Base-by-base conservation (phyloP, 2,329 filamentous ascomycete genomes). In the Cladobotryum mycophilum region DNA sequence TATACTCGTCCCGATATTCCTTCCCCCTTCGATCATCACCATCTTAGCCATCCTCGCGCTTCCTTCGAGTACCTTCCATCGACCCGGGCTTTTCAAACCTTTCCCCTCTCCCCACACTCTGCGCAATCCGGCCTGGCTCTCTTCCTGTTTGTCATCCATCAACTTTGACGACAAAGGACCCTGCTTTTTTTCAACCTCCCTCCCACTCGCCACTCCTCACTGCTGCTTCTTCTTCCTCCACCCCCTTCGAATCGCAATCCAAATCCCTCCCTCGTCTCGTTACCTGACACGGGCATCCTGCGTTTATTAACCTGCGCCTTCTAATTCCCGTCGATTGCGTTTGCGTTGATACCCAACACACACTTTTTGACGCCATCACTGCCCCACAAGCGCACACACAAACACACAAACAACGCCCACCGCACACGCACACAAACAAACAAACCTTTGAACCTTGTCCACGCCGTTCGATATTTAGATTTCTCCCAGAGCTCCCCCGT, bases 331-430 rank as follows among this genome's bases (percentile, higher is more conserved):
- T 45, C 22, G 34, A 34, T 53, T 51, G 15, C 18, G 18, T 14
- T 44, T 30, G 48, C 48, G 51, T 53, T 53, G 51, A 53, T 47
- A 53, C 48, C 48, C 51, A 53, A 53, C 51, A 30, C 25, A 30
- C 25, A 30, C 25, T 30, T 42, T 53, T 53, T 43, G 51, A 53
- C 51, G 51, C 37, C 30, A 53, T 48, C 51, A 47, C 47, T 49
- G 37, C 47, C 51, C 51, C 51, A 46, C 47, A 47, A 49, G n/a
- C 44, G 42, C 44, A 41, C 47, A 40, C 50, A 45, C 42, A 35
- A 47, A n/a, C 13, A 12, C 34, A 5, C 20, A n/a, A n/a, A n/a
- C 20, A 3, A 20, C 20, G 20, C 20, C 20, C 20, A 20, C 20
- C 20, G 20, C 20, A 30, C 25, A 30, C 25, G 9, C 25, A 30